These are phyloP conservation scores for Madurella mycetomatis DNA, from an alignment of 2,329 filamentous ascomycete genomes.

Conservation along the genomic window DNA sequence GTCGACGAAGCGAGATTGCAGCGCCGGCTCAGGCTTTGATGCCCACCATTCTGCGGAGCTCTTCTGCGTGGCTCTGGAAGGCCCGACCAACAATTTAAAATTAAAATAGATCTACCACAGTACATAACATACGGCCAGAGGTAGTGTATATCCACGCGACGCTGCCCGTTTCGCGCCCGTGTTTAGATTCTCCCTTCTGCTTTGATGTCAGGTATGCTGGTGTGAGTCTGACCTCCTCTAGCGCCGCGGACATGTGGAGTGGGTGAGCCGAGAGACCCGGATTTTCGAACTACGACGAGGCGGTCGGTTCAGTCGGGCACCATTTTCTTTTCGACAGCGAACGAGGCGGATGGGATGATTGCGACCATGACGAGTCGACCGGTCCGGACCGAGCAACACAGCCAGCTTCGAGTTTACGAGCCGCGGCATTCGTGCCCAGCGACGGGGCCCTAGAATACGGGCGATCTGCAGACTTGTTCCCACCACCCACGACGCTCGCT, in stretches of 20 bases:
- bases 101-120: conserved; percentile 13
- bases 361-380: conserved; percentile 25
- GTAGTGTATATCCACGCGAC: conserved; percentile 11
- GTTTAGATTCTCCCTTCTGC: not conserved
- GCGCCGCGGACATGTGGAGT: conserved; percentile 14
- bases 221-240: conserved; percentile 14
- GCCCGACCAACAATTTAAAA: conserved; percentile 12
- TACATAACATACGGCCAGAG: not conserved
- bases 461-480: conserved; percentile 9
- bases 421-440: conserved; percentile 8
- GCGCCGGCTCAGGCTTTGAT: conserved; percentile 1
- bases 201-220: conserved; percentile 8
- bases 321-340: conserved; percentile 2
- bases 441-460: conserved; percentile 23
- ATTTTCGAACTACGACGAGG: not conserved
- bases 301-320: conserved; percentile 3
- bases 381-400: conserved; percentile 16
- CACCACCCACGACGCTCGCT: conserved; percentile 23
- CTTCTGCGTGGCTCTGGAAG: not conserved
- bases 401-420: conserved; percentile 18
- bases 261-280: conserved; percentile 7
- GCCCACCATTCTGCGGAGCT: conserved; percentile 6
- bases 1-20: conserved; percentile 22
- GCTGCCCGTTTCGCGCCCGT: conserved; percentile 6
- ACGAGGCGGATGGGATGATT: conserved; percentile 16